Evolutionary conservation across 495 filamentous ascomycete species (phyloP).

Genomic region (Penicillium steckii): DNA sequence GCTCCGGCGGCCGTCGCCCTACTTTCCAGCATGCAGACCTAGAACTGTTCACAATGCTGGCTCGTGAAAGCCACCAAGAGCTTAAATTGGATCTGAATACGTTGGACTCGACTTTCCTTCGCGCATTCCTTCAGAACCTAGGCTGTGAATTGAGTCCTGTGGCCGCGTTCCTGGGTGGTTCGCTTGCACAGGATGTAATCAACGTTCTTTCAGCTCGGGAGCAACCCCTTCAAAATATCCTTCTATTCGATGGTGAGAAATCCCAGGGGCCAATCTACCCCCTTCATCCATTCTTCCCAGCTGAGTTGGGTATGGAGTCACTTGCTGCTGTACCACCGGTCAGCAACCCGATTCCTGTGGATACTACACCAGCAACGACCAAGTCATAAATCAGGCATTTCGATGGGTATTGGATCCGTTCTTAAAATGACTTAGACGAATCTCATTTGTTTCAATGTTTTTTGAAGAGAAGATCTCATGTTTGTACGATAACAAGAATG

Average conservation of each 20-base stretch:
- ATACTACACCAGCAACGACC: slow-evolving; percentile 10
- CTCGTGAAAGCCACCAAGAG: slow-evolving; percentile 70
- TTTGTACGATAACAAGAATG: background rate
- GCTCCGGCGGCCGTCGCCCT: slow-evolving; percentile 53
- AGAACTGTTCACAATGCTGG: slow-evolving; percentile 70
- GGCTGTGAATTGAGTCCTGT: slow-evolving; percentile 82
- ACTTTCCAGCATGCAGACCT: slow-evolving; percentile 58
- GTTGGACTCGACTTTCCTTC: slow-evolving; percentile 74
- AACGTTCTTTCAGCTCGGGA: slow-evolving; percentile 87
- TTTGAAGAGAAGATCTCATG: background rate
- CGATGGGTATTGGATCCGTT: background rate
- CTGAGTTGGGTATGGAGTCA: slow-evolving; percentile 28
- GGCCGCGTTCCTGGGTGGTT: slow-evolving; percentile 84
- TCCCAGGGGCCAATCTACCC: slow-evolving; percentile 76
- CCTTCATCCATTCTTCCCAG: slow-evolving; percentile 68
- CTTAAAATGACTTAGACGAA: background rate
- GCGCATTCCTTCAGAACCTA: slow-evolving; percentile 78
- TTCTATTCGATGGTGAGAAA: slow-evolving; percentile 84
- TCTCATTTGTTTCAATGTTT: background rate
- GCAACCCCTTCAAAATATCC: slow-evolving; percentile 93
- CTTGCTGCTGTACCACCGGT: slow-evolving; percentile 32
- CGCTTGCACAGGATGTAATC: slow-evolving; percentile 93
- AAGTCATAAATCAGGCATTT: background rate
- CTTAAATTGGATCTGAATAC: slow-evolving; percentile 75
- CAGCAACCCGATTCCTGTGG: slow-evolving; percentile 29